phyloP scores from a whole-genome alignment of 805 yeast genomes.

The Metschnikowia anglica region DNA sequence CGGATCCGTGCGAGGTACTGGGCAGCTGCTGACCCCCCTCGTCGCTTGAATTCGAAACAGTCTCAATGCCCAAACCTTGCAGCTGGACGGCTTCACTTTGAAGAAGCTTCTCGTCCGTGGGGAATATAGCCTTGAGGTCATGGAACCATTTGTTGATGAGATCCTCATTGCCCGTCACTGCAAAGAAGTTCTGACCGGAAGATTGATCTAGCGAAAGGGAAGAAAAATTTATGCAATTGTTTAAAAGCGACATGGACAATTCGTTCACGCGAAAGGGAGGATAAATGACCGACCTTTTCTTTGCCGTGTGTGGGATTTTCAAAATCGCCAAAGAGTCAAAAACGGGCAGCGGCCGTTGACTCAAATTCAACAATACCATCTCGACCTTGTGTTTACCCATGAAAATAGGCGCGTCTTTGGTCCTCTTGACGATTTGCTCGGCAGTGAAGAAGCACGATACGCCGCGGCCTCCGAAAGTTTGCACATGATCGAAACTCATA shows the following conservation, averaged over 20 bases:
- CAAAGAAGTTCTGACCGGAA: conserved; percentile 22
- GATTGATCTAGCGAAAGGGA: conserved; percentile 9
- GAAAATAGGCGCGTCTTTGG: conserved; percentile 25
- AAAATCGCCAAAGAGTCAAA: conserved; percentile 42
- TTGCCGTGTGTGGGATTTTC: conserved; percentile 20
- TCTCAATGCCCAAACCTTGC: conserved; percentile 20
- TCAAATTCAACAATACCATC: conserved; percentile 35
- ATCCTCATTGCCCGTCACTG: conserved; percentile 16
- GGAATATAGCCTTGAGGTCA: conserved; percentile 35
- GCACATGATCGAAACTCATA: conserved; percentile 37
- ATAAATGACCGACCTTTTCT: conserved; percentile 34
- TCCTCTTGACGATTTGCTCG: conserved; percentile 37
- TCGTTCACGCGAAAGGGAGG: conserved; percentile 46
- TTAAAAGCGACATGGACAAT: conserved; percentile 24
- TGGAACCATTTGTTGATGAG: conserved; percentile 31
- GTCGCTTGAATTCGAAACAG: conserved; percentile 11
- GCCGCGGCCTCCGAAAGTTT: conserved; percentile 26
- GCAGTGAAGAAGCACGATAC: conserved; percentile 41
- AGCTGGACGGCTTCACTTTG: conserved; percentile 12
- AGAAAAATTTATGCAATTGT: conserved; percentile 21
- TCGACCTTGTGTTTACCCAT: conserved; percentile 27
- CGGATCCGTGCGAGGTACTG: conserved; percentile 1
- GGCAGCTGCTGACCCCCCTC: conserved; percentile 8
- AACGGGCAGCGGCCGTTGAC: conserved; percentile 9
- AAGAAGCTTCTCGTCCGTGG: conserved; percentile 21